Conservation (phyloP, 208 protist species). For the Crithidia thermophila region DNA sequence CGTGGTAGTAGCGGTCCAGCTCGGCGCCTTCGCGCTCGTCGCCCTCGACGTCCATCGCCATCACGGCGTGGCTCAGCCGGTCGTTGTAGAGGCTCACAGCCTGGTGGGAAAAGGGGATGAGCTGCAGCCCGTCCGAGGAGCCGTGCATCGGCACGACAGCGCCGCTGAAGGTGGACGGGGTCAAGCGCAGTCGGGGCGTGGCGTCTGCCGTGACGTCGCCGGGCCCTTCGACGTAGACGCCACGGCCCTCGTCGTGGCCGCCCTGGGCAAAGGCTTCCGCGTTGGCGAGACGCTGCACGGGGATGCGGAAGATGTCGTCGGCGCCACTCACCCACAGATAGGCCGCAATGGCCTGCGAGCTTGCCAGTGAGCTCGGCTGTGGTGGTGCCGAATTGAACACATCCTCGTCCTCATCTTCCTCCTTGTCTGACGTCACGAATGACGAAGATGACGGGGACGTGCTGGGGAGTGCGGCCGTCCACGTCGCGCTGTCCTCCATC, state of each 20-base stretch:
- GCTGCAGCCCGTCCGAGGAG: slow-evolving; percentile 1
- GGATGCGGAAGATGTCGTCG: slow-evolving; percentile 23
- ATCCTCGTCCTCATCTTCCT: not conserved
- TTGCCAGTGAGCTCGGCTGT: not conserved
- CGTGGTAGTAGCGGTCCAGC: slow-evolving; percentile 31
- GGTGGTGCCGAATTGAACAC: not conserved
- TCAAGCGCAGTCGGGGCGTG: not conserved
- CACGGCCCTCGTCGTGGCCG: not conserved
- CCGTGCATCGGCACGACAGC: not conserved
- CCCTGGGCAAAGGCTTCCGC: not conserved
- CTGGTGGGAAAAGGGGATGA: not conserved
- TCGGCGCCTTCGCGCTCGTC: slow-evolving; percentile 42
- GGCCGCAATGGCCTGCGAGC: slow-evolving; percentile 14
- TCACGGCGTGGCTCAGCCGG: not conserved
- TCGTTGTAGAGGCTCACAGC: not conserved
- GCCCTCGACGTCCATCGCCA: slow-evolving; percentile 32
- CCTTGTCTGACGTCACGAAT: not conserved
- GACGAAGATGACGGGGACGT: not conserved
- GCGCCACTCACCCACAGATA: slow-evolving; percentile 29
- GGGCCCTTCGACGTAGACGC: not conserved
- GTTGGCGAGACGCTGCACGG: not conserved
- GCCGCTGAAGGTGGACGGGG: slow-evolving; percentile 3
- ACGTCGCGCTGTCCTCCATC: slow-evolving; percentile 15
- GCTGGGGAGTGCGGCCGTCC: slow-evolving; percentile 18
- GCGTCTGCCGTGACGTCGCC: not conserved